Evolutionary conservation across 768 basidiomycete genomes (phyloP).

Genomic region (Leccinum aurantiacum): DNA sequence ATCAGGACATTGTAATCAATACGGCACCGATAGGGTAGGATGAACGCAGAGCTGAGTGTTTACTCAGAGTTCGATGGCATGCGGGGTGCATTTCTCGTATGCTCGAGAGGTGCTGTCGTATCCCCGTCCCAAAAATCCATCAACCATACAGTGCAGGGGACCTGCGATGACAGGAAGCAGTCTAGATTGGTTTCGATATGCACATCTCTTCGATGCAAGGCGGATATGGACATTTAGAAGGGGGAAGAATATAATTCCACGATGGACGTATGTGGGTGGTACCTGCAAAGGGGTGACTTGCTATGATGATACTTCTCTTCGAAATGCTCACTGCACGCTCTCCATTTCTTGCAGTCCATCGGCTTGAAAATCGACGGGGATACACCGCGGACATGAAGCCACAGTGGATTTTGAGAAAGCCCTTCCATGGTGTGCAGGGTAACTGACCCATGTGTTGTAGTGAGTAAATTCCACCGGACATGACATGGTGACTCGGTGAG

Average conservation of each 20-base stretch:
- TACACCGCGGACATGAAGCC: conserved; percentile 23
- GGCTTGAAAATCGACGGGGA: conserved; percentile 1
- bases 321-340: background rate
- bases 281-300: conserved; percentile 15
- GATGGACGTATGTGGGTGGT: conserved; percentile 14
- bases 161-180: conserved; percentile 11
- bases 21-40: background rate
- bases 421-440: background rate
- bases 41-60: background rate
- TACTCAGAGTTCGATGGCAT: background rate
- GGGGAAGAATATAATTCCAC: conserved; percentile 16
- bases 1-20: background rate
- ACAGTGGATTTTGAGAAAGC: background rate
- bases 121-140: background rate
- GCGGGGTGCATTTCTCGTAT: background rate
- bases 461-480: conserved; percentile 39
- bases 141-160: background rate
- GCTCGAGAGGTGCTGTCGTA: background rate
- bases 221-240: conserved; percentile 15
- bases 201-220: conserved; percentile 4
- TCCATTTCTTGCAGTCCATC: conserved; percentile 9
- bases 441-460: background rate
- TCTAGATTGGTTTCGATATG: conserved; percentile 12
- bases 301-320: background rate
- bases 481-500: background rate